phyloP scores from a whole-genome alignment of 2,329 filamentous ascomycete genomes.

The Juglanconis juglandina region DNA sequence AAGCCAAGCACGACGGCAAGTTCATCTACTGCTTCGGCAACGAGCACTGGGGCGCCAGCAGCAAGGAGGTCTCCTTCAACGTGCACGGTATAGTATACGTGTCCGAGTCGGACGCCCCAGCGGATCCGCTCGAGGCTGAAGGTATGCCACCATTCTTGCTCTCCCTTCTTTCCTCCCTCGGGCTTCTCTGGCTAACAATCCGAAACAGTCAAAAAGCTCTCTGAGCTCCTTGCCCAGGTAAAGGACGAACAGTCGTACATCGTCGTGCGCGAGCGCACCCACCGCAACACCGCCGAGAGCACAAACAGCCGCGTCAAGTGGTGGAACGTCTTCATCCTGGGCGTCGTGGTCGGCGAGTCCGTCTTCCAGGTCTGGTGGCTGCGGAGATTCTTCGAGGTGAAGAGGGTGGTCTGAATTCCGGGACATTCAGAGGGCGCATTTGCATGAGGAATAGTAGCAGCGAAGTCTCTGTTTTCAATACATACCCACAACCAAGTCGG shows the following conservation, averaged over 20 bases:
- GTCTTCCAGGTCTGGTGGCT: constrained; percentile 99
- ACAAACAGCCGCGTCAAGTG: constrained; percentile 97
- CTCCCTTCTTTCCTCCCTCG: constrained; percentile 7
- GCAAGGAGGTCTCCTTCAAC: constrained; percentile 98
- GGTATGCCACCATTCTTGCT: constrained; percentile 46
- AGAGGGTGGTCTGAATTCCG: constrained; percentile 54
- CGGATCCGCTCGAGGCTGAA: constrained; percentile 88
- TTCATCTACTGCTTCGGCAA: constrained; percentile 99
- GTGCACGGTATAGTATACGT: constrained; percentile 98
- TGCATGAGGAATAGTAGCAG: neutral
- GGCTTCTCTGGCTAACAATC: constrained; percentile 11
- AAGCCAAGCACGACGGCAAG: constrained; percentile 78
- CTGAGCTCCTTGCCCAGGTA: constrained; percentile 83
- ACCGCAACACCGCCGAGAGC: constrained; percentile 98
- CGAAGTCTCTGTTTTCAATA: constrained; percentile 11
- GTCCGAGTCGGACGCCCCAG: constrained; percentile 75
- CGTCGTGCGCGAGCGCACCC: constrained; percentile 87
- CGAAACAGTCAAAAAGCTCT: constrained; percentile 69
- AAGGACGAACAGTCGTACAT: constrained; percentile 99
- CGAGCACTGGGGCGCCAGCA: constrained; percentile 93
- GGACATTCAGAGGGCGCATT: neutral
- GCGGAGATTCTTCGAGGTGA: constrained; percentile 93
- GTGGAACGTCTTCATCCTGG: constrained; percentile 98
- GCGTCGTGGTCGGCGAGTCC: constrained; percentile 83
- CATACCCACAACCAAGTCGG: neutral